Conservation (phyloP, 306 rosid species). For the Coriaria nepalensis region DNA sequence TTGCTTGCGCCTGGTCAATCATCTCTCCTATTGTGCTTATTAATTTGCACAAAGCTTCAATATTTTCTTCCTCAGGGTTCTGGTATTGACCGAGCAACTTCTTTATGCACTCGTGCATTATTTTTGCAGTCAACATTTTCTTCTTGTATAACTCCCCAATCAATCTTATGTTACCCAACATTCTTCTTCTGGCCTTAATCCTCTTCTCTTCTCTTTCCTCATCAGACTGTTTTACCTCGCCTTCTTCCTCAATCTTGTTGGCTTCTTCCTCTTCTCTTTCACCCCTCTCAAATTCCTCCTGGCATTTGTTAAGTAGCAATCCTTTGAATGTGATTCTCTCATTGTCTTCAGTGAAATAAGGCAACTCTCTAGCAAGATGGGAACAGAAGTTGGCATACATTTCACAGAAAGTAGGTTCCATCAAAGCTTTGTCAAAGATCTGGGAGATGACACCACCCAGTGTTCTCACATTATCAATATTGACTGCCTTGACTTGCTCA, state of each 20-base stretch:
- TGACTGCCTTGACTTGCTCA: conserved; percentile 90
- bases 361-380: conserved; percentile 68
- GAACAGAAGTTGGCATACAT: conserved; percentile 93
- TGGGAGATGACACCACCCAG: conserved; percentile 85
- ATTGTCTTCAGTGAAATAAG: conserved; percentile 65
- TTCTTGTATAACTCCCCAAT: conserved; percentile 93
- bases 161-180: conserved; percentile 93
- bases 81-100: conserved; percentile 66
- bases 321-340: conserved; percentile 86
- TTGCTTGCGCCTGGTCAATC: conserved; percentile 86
- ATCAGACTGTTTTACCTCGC: conserved; percentile 49
- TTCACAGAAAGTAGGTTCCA: conserved; percentile 99
- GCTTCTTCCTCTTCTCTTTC: conserved; percentile 95
- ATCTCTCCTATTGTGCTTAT: conserved; percentile 98
- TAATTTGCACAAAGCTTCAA: conserved; percentile 89
- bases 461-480: conserved; percentile 61
- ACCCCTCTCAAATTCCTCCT: conserved; percentile 97
- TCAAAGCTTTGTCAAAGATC: conserved; percentile 92
- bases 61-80: conserved; percentile 88
- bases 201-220: conserved; percentile 81
- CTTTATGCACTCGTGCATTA: conserved; percentile 81
- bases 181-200: conserved; percentile 72
- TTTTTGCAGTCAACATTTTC: conserved; percentile 90
- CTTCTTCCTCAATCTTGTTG: conserved; percentile 70
- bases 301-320: conserved; percentile 81